These are phyloP conservation scores for Aschersonia sp. DNA, from an alignment of 2,329 filamentous ascomycete species.

Conservation along the genomic window DNA sequence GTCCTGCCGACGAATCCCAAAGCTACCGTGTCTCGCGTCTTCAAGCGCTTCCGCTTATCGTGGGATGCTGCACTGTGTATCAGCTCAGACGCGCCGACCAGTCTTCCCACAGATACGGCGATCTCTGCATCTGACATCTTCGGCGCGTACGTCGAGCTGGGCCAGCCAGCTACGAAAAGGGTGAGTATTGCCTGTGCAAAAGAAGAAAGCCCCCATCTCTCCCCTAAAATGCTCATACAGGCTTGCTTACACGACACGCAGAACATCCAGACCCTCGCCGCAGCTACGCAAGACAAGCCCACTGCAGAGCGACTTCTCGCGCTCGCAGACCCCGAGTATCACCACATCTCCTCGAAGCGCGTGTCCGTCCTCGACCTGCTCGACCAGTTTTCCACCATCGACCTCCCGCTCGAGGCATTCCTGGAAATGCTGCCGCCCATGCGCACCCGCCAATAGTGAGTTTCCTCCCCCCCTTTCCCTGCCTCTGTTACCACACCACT, in stretches of 20 bases:
- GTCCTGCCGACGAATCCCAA: conserved; percentile 57
- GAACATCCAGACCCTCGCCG: conserved; percentile 28
- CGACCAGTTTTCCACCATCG: conserved; percentile 43
- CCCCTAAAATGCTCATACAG: too few relatives aligned
- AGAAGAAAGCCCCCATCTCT: too few relatives aligned
- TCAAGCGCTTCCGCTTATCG: conserved; percentile 50
- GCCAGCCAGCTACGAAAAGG: conserved; percentile 57
- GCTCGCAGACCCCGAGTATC: conserved; percentile 32
- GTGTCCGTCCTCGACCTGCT: conserved; percentile 56
- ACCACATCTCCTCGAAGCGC: conserved; percentile 38
- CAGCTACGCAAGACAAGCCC: conserved; percentile 31
- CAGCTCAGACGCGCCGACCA: conserved; percentile 31
- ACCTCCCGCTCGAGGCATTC: conserved; percentile 51
- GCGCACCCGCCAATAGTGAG: conserved; percentile 57
- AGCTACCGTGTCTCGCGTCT: conserved; percentile 44
- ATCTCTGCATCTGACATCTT: conserved; percentile 51
- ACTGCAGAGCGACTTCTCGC: conserved; percentile 26
- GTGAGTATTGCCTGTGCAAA: conserved; percentile 16
- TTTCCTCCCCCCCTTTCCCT: background rate
- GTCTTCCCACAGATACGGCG: conserved; percentile 38
- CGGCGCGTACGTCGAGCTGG: conserved; percentile 58
- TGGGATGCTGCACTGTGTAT: conserved; percentile 57
- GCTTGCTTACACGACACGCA: conserved; percentile 2
- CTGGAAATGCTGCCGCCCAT: conserved; percentile 62
- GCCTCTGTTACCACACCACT: conserved; percentile 5